Conservation (phyloP, 2,329 filamentous ascomycete species). For the Pleomassaria siparia region DNA sequence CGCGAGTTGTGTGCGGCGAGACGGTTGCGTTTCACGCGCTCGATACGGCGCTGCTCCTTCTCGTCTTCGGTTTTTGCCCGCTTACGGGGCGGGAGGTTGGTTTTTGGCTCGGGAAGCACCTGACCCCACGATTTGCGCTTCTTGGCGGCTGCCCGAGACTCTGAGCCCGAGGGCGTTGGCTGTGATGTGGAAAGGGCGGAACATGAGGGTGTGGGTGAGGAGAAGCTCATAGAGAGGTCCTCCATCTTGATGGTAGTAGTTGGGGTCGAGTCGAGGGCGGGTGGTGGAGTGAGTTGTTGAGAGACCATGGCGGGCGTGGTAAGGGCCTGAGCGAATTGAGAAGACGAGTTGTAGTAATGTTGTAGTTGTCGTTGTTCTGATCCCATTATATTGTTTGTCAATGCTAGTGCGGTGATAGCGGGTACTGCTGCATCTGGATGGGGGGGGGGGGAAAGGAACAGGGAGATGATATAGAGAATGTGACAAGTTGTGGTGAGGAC, state of each 20-base stretch:
- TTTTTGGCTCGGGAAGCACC: slow-evolving; percentile 94
- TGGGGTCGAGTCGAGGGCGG: slow-evolving; percentile 21
- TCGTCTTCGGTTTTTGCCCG: slow-evolving; percentile 98
- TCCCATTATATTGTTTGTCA: slow-evolving; percentile 30
- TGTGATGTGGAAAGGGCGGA: slow-evolving; percentile 11
- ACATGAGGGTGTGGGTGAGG: slow-evolving; percentile 23
- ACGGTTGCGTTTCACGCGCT: slow-evolving; percentile 94
- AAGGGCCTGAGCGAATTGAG: slow-evolving; percentile 17
- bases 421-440: slow-evolving; percentile 29
- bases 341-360: slow-evolving; percentile 15
- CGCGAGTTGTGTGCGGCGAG: slow-evolving; percentile 94
- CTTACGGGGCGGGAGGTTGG: slow-evolving; percentile 91
- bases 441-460: slow-evolving; percentile 31
- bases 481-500: slow-evolving; percentile 31
- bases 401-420: slow-evolving; percentile 23
- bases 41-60: slow-evolving; percentile 96
- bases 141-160: slow-evolving; percentile 66
- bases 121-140: slow-evolving; percentile 99
- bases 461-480: slow-evolving; percentile 26
- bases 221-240: slow-evolving; percentile 37
- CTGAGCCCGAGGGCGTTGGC: slow-evolving; percentile 17
- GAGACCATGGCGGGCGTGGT: slow-evolving; percentile 16
- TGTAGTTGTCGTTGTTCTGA: slow-evolving; percentile 29
- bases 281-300: slow-evolving; percentile 23
- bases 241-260: slow-evolving; percentile 47